Evolutionary conservation across 2,329 filamentous ascomycete species (phyloP), one percentile per base, ranked within the genome.

Genomic region (Phialophora tarda): DNA sequence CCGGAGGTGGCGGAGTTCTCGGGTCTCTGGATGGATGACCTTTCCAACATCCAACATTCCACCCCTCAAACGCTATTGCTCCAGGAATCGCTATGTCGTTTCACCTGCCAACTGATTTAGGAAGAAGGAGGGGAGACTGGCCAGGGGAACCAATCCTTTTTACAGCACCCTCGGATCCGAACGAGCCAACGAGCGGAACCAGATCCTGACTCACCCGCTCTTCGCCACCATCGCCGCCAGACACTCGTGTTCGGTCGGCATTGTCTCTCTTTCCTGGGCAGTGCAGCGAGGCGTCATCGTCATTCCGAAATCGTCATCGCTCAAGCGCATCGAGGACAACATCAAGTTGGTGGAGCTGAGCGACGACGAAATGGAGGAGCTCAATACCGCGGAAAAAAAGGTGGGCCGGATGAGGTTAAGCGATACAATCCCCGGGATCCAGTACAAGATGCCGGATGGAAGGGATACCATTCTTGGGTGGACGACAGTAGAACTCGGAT

Each of bases 291-390:
- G 80, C 8, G 81, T 79, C 1, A 75, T 76, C 54, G 80, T 84
- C 2, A 84, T 85, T 53, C 83, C 83, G 0, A 84, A 84, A 74
- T 81, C 78, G 55, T 76, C 75, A 1, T 78, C 80, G 62, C 75
- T 77, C 56, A 69, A 74, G 32, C 73, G 79, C 44, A 80, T 84
- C 21, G 65, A 72, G 23, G 78, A 83, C 71, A 84, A 85, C 67
- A 74, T 81, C 44, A 63, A 66, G 23, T 68, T 75, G 2, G 71
- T 74, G 12, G 72, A 70, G 1, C 67, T 75, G 6, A 72, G 64
- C 3, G 72, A 74, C 7, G 69, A 73, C 23, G 74, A 75, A 53
- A 72, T 75, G 69, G 54, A 65, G 24, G 66, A 57, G 26, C 70
- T 75, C n/a, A 74, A 75, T 62, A 56, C 66, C 1, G 73, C 73